phyloP scores from a whole-genome alignment of 306 rosid genomes.

The Datisca glomerata region DNA sequence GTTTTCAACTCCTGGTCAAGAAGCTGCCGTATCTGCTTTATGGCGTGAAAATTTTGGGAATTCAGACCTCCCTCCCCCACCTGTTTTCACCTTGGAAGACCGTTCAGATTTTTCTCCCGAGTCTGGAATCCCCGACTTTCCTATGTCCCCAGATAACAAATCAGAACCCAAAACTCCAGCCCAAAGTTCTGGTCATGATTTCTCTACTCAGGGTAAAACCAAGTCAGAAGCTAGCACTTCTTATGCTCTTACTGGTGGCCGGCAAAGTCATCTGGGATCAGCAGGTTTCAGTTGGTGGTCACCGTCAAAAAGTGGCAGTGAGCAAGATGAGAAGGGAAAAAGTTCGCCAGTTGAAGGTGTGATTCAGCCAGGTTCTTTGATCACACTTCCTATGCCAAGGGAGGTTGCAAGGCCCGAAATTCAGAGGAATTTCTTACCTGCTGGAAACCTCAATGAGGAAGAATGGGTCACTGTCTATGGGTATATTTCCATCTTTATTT shows the following conservation, averaged over 20 bases:
- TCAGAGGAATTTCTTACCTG: slow-evolving; percentile 58
- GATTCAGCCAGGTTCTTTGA: slow-evolving; percentile 80
- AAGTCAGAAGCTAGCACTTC: slow-evolving; percentile 76
- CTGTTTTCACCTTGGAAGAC: slow-evolving; percentile 84
- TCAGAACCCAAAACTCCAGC: slow-evolving; percentile 51
- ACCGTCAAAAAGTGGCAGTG: slow-evolving; percentile 56
- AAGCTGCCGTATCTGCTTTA: slow-evolving; percentile 63
- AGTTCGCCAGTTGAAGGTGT: slow-evolving; percentile 94
- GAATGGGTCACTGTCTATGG: slow-evolving; percentile 98
- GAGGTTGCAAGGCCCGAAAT: slow-evolving; percentile 89
- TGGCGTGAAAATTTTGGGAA: slow-evolving; percentile 70
- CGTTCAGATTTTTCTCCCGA: slow-evolving; percentile 87
- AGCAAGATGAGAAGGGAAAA: slow-evolving; percentile 73
- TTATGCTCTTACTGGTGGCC: slow-evolving; percentile 50
- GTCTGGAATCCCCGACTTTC: slow-evolving; percentile 75
- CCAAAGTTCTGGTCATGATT: slow-evolving; percentile 40
- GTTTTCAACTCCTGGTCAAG: slow-evolving; percentile 75
- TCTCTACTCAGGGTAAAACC: slow-evolving; percentile 40
- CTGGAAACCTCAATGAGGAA: slow-evolving; percentile 67
- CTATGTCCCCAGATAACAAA: slow-evolving; percentile 70
- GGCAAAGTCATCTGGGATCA: slow-evolving; percentile 54
- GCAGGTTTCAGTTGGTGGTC: slow-evolving; percentile 73
- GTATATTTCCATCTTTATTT: slow-evolving; percentile 25
- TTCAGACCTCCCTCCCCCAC: slow-evolving; percentile 95
- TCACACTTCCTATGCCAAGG: slow-evolving; percentile 77